Percentiles rank a stretch among this genome's conserved stretches.
Conservation (phyloP, 768 basidiomycete genomes). For the Suillus tomentosus region DNA sequence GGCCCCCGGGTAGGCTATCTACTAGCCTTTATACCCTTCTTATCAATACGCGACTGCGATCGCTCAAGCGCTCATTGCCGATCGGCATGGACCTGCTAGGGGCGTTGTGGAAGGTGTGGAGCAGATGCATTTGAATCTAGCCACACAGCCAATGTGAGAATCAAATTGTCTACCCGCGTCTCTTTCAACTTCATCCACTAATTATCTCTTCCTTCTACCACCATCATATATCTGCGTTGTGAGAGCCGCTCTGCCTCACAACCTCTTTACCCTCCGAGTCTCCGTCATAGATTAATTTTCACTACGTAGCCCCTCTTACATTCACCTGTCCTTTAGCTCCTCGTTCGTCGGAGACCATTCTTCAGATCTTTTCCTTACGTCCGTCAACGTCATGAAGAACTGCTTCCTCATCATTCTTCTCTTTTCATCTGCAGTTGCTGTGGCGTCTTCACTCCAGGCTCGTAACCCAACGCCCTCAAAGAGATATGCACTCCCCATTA, state of each 20-base stretch:
- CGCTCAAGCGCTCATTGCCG: not conserved
- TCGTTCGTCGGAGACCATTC: not conserved
- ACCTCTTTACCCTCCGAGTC: not conserved
- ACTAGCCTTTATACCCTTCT: not conserved
- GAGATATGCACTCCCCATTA: conserved; percentile 7
- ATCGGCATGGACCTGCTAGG: conserved; percentile 2
- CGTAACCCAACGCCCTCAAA: conserved; percentile 11
- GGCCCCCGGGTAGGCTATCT: too few species aligned
- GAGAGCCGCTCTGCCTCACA: not conserved
- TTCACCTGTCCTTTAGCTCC: not conserved
- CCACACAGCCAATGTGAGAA: conserved; percentile 1
- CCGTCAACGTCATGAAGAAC: conserved; percentile 3
- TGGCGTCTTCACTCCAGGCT: conserved; percentile 6
- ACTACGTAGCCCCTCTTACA: not conserved
- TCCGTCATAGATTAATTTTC: conserved; percentile 8
- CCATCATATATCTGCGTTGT: not conserved
- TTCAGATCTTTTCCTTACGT: not conserved
- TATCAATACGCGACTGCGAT: not conserved
- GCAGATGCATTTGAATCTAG: not conserved
- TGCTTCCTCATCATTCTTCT: conserved; percentile 10
- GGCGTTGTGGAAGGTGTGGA: not conserved
- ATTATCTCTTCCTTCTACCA: not conserved
- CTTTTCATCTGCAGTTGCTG: conserved; percentile 1
- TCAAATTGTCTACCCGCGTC: too few species aligned
- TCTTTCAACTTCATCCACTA: not conserved